phyloP scores from a whole-genome alignment of 75 land plant species.

The Chamaecyparis obtusa region DNA sequence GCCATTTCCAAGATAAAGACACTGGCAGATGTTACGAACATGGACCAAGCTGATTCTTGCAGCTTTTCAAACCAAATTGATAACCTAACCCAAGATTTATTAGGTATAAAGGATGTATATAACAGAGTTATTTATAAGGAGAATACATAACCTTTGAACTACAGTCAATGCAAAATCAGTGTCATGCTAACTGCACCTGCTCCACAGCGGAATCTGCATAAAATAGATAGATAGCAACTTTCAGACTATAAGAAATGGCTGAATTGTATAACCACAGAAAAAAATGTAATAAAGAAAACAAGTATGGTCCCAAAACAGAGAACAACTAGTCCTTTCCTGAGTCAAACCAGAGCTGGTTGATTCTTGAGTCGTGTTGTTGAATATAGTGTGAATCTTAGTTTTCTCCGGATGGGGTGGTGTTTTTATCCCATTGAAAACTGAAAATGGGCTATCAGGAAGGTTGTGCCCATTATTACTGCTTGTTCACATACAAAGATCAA shows the following conservation, averaged over 20 bases:
- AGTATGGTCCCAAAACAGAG: background rate
- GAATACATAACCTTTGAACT: background rate
- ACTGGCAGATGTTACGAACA: background rate
- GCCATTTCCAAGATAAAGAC: background rate
- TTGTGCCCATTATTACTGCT: conserved; percentile 7
- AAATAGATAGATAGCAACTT: background rate
- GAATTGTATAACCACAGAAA: background rate
- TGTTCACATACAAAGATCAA: background rate
- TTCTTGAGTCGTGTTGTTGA: conserved; percentile 3
- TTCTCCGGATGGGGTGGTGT: background rate
- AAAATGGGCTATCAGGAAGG: conserved; percentile 11
- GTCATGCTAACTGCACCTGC: background rate
- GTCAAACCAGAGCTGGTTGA: background rate
- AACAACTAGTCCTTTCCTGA: conserved; percentile 4
- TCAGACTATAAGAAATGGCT: background rate
- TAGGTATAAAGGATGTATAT: background rate
- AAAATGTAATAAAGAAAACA: background rate
- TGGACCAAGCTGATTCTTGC: background rate
- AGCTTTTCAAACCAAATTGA: background rate
- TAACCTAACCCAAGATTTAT: background rate
- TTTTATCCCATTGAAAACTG: background rate
- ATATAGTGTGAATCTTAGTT: background rate
- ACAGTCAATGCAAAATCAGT: background rate
- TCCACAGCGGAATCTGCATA: conserved; percentile 9
- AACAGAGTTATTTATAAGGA: background rate